Base-by-base conservation (phyloP, 805 yeast species). In the Zygosaccharomyces siamensis region DNA sequence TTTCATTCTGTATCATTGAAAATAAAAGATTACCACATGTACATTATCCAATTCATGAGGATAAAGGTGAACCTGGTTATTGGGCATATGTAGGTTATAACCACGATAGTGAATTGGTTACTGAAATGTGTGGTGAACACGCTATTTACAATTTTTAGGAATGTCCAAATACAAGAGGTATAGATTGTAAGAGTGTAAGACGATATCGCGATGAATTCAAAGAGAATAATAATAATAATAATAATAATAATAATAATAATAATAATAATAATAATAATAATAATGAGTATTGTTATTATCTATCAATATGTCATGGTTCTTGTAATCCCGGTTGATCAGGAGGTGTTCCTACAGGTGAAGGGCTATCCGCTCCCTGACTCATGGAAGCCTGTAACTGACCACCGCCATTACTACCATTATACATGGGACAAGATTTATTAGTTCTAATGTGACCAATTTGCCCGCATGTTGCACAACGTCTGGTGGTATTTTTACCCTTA, bases 381-480 rank as follows among this genome's bases (percentile, higher is more conserved):
- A 24, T n/a, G 18, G 44, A 41, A 18, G 37, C 10, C 12, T 41
- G 44, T 18, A 41, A 16, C 16, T 41, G 44, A 10, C 44, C 36
- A 5, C 44, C 44, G 2, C 44, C 44, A 30, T 37, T 35, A 39
- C 48, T 51, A 50, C 78, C 81, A 52, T 78, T 80, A 63, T 86
- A 92, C 78, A 89, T 76, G 12, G 98, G 99, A 70, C 99, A 92
- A 1, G 92, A 72, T 54, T 75, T 76, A 64, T 89, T 89, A 2
- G 99, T 92, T 64, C 93, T 78, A 53, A 92, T 92, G 66, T 92
- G 99, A 0, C 98, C 99, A 54, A 86, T 76, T 10, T 92, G 93
- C 20, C 98, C 98, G 75, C 99, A 92, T 0, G 93, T 84, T 3
- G 95, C 90, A 70, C 99, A 92, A 61, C 88, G 80, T 64, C 99